A percentile compares a stretch with the other conserved stretches of the same genome.
Evolutionary conservation across 306 rosid species (phyloP).

Genomic region (Glycine latifolia): DNA sequence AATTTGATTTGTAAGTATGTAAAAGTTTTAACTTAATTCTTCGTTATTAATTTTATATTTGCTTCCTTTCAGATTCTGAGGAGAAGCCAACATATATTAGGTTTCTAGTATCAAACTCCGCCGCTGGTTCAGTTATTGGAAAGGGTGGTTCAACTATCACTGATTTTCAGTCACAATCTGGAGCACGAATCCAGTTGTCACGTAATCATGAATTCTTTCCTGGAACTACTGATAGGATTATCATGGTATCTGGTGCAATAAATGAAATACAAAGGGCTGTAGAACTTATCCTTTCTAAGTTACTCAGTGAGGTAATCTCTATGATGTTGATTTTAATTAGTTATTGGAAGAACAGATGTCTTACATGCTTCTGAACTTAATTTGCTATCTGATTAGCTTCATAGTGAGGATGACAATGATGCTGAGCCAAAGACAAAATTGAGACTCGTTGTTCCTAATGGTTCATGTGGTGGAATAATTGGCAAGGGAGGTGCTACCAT

Average conservation of each 20-base stretch:
- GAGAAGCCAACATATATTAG: constrained; percentile 90
- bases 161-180: constrained; percentile 97
- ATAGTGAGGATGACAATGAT: constrained; percentile 82
- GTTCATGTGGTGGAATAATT: constrained; percentile 98
- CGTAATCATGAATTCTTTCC: constrained; percentile 98
- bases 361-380: constrained; percentile 41
- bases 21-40: constrained; percentile 27
- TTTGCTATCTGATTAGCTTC: constrained; percentile 62
- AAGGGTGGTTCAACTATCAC: constrained; percentile 99
- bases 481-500: constrained; percentile 99
- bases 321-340: constrained; percentile 39
- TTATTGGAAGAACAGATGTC: constrained; percentile 32
- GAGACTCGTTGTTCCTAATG: constrained; percentile 92
- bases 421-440: constrained; percentile 88
- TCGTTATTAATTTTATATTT: constrained; percentile 41
- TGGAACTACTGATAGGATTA: constrained; percentile 97
- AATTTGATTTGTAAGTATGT: neutral
- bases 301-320: constrained; percentile 87
- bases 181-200: constrained; percentile 97
- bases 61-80: constrained; percentile 65
- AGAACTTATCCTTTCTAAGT: constrained; percentile 86
- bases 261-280: constrained; percentile 85
- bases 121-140: constrained; percentile 99
- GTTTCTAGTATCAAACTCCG: constrained; percentile 98
- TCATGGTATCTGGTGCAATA: constrained; percentile 91